Percentiles rank a stretch among this genome's conserved stretches.
Evolutionary conservation across 192 early-diverging fungal genomes (phyloP).

Genomic region (Geosiphon pyriformis): DNA sequence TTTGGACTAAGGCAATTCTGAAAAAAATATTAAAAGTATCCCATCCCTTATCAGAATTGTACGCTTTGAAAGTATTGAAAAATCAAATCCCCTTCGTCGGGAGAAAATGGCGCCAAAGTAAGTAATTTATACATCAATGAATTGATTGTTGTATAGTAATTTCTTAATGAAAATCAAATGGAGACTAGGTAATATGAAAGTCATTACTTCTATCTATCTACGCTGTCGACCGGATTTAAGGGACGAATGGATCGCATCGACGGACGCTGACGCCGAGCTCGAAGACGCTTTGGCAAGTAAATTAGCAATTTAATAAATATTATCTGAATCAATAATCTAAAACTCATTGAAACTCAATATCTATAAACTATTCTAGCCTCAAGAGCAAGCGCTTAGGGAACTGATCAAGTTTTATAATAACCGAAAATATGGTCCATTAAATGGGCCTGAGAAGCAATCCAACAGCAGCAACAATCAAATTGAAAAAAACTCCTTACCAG

Average conservation of each 20-base stretch:
- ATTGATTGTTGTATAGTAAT: too few relatives aligned
- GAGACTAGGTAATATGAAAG: constrained; percentile 66
- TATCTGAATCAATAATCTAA: too few relatives aligned
- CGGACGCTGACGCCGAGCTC: constrained; percentile 60
- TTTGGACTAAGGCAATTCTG: constrained; percentile 70
- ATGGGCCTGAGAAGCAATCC: constrained; percentile 27
- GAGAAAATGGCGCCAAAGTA: constrained; percentile 72
- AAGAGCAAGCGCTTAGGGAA: constrained; percentile 61
- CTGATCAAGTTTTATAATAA: constrained; percentile 60
- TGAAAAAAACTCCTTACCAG: constrained; percentile 2
- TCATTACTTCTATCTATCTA: constrained; percentile 70
- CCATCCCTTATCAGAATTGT: constrained; percentile 58
- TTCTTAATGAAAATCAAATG: too few relatives aligned
- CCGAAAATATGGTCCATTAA: constrained; percentile 36
- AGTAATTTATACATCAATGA: too few relatives aligned
- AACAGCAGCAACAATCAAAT: constrained; percentile 13
- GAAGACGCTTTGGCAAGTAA: constrained; percentile 63
- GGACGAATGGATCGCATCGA: constrained; percentile 66
- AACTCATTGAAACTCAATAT: too few relatives aligned
- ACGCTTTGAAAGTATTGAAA: constrained; percentile 76
- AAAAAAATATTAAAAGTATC: constrained; percentile 72
- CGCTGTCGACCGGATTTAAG: constrained; percentile 53
- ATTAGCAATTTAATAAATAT: not conserved
- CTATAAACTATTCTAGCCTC: constrained; percentile 37
- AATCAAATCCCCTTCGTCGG: constrained; percentile 75